Conservation (phyloP, 2,329 filamentous ascomycete species). For the Aspergillus quadrilineatus region DNA sequence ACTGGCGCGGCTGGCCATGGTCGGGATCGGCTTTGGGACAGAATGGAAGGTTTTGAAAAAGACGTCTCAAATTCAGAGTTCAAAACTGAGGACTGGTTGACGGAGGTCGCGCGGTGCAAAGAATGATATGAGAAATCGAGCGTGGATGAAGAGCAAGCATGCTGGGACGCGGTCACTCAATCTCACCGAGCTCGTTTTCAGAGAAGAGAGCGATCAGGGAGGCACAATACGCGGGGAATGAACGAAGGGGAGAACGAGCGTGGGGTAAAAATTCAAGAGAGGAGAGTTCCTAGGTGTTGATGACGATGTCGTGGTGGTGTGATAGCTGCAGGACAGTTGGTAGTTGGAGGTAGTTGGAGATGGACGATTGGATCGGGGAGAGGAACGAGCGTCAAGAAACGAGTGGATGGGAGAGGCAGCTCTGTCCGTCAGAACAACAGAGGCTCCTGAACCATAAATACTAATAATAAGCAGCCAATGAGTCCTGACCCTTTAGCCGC, state of each 20-base stretch:
- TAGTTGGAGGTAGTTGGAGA: background rate
- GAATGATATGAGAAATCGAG: conserved; percentile 26
- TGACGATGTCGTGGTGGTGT: background rate
- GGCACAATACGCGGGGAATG: conserved; percentile 2
- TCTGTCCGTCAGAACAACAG: background rate
- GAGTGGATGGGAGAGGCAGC: conserved; percentile 3
- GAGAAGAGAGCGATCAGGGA: conserved; percentile 8
- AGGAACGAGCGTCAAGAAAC: conserved; percentile 16
- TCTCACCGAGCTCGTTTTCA: conserved; percentile 7
- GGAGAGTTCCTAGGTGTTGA: background rate
- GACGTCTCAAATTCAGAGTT: conserved; percentile 6
- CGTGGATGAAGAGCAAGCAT: conserved; percentile 35
- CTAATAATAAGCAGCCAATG: conserved; percentile 10
- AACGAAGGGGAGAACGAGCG: conserved; percentile 1
- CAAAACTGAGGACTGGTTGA: conserved; percentile 24
- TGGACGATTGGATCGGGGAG: conserved; percentile 10
- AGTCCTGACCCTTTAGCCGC: background rate
- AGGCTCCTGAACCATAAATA: background rate
- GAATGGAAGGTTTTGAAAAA: background rate
- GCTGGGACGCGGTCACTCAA: conserved; percentile 33
- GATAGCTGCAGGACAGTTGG: background rate
- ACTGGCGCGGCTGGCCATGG: conserved; percentile 31
- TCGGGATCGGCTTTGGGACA: conserved; percentile 17
- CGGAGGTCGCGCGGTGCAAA: conserved; percentile 30
- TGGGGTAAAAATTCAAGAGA: conserved; percentile 4